Evolutionary conservation across 768 basidiomycete genomes (phyloP).

Genomic region (Tephrocybe rancida): DNA sequence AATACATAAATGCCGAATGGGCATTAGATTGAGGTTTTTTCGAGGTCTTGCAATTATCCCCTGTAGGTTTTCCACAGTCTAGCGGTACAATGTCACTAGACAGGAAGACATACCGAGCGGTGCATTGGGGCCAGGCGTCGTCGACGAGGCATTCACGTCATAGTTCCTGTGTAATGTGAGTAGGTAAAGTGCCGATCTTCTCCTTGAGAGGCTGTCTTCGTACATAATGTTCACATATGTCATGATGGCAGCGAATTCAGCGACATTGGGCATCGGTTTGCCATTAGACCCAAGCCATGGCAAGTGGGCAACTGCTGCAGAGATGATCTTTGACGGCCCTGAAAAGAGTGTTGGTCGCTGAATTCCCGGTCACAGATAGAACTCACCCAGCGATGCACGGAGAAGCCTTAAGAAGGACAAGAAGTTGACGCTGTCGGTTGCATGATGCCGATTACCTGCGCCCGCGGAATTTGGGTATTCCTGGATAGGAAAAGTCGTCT

Average conservation of each 20-base stretch:
- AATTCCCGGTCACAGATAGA: neutral
- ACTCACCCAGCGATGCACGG: conserved; percentile 51
- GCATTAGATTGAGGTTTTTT: conserved; percentile 65
- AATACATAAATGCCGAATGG: conserved; percentile 59
- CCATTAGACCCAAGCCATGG: conserved; percentile 71
- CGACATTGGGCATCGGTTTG: conserved; percentile 61
- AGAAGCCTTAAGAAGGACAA: conserved; percentile 62
- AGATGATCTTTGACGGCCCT: conserved; percentile 62
- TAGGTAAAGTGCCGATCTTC: conserved; percentile 18
- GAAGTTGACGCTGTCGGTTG: conserved; percentile 64
- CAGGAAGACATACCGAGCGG: conserved; percentile 47
- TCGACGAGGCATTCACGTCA: conserved; percentile 65
- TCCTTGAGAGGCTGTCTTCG: conserved; percentile 5
- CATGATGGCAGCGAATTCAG: conserved; percentile 61
- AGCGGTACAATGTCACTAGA: neutral
- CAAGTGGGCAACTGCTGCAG: conserved; percentile 67
- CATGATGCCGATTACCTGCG: conserved; percentile 58
- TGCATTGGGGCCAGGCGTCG: conserved; percentile 74
- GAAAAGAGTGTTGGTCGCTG: neutral
- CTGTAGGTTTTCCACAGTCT: conserved; percentile 17
- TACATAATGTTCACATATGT: conserved; percentile 72
- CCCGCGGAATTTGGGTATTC: conserved; percentile 75
- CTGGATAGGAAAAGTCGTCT: conserved; percentile 38
- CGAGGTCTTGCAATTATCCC: conserved; percentile 63
- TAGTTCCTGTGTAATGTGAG: conserved; percentile 57